Evolutionary conservation across 2,329 filamentous ascomycete genomes (phyloP).

Genomic region (Thelonectria olida): DNA sequence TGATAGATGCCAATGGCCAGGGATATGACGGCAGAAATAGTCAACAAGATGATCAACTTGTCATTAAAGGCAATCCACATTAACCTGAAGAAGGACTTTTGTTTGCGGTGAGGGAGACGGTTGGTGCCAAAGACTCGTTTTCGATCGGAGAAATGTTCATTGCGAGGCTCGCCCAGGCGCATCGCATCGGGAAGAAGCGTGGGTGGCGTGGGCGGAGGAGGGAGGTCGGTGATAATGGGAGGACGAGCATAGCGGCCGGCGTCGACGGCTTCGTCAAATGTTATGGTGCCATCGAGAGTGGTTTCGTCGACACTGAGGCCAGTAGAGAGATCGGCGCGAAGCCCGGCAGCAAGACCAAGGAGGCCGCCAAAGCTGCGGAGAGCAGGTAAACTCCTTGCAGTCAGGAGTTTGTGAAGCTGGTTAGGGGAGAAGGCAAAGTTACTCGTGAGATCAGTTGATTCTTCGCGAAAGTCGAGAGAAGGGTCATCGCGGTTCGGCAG

Average conservation of each 20-base stretch:
- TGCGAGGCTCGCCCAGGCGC: slow-evolving; percentile 39
- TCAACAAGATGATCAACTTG: slow-evolving; percentile 78
- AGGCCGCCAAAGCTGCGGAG: slow-evolving; percentile 64
- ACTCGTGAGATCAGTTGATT: slow-evolving; percentile 45
- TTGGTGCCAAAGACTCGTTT: slow-evolving; percentile 77
- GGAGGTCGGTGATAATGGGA: slow-evolving; percentile 34
- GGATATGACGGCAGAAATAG: slow-evolving; percentile 76
- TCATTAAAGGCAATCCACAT: slow-evolving; percentile 84
- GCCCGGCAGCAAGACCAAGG: slow-evolving; percentile 59
- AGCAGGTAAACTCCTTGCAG: slow-evolving; percentile 58
- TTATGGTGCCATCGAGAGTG: slow-evolving; percentile 52
- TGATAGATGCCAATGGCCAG: slow-evolving; percentile 80
- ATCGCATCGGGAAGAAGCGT: slow-evolving; percentile 39
- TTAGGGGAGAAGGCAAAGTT: slow-evolving; percentile 64
- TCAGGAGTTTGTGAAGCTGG: slow-evolving; percentile 63
- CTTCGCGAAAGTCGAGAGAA: slow-evolving; percentile 39
- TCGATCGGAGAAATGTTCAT: slow-evolving; percentile 60
- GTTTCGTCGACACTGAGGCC: slow-evolving; percentile 63
- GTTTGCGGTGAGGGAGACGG: slow-evolving; percentile 63
- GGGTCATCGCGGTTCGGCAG: slow-evolving; percentile 10
- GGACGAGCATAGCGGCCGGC: slow-evolving; percentile 47
- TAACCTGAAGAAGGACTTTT: slow-evolving; percentile 74
- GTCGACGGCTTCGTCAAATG: slow-evolving; percentile 59
- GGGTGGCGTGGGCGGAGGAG: slow-evolving; percentile 31
- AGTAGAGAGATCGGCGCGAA: slow-evolving; percentile 57